These are phyloP conservation scores for Carnegiea gigantea DNA, from an alignment of 179 eudicot genomes.

Conservation along the genomic window DNA sequence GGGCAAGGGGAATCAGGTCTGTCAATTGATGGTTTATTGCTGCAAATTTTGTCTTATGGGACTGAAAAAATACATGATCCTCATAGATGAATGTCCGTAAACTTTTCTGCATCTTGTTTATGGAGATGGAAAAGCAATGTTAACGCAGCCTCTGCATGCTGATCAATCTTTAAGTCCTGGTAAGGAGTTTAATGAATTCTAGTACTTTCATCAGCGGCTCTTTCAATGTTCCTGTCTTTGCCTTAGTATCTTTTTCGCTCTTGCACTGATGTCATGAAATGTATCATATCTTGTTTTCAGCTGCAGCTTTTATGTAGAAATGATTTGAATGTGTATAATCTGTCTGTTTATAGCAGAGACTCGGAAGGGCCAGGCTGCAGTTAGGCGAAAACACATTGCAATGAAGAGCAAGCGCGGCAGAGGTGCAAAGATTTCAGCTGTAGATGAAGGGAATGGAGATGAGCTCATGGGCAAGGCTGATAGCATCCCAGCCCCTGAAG, in stretches of 20 bases:
- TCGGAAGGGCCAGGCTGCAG: slow-evolving; percentile 19
- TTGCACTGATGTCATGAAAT: background rate
- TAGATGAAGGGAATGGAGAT: slow-evolving; percentile 25
- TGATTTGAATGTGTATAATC: background rate
- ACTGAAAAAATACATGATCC: too few relatives aligned
- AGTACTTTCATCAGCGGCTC: background rate
- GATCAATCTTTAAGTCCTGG: background rate
- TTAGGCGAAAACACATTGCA: slow-evolving; percentile 50
- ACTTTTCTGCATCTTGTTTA: background rate
- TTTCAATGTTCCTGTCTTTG: background rate
- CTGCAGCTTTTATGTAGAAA: background rate
- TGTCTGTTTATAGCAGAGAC: slow-evolving; percentile 28
- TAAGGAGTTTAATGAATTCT: background rate
- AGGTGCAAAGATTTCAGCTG: slow-evolving; percentile 49
- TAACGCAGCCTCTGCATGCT: background rate
- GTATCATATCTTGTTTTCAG: background rate
- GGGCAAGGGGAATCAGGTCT: background rate
- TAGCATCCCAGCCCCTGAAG: slow-evolving; percentile 28
- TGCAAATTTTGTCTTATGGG: background rate
- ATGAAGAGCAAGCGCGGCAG: slow-evolving; percentile 31
- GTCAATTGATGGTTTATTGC: too few relatives aligned
- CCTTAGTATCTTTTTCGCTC: background rate
- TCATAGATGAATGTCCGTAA: background rate
- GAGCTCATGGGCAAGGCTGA: slow-evolving; percentile 12
- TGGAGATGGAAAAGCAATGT: background rate